Evolutionary conservation across 805 yeast genomes (phyloP).

Genomic region (Lipomyces orientalis): DNA sequence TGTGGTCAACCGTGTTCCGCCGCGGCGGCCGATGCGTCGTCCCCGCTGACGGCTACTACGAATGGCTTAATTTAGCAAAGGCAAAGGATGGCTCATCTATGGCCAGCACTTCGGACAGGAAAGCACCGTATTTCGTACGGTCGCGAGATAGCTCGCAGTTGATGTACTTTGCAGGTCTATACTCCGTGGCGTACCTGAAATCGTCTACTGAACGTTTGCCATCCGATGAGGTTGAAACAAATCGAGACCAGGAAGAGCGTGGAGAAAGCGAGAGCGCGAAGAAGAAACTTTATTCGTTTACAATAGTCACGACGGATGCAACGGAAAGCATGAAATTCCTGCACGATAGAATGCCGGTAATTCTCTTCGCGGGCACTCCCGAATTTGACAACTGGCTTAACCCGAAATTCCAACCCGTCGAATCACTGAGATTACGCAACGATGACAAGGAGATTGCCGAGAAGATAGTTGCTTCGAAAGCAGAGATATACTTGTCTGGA

Average conservation of each 20-base stretch:
- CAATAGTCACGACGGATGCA: slow-evolving; percentile 74
- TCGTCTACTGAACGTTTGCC: slow-evolving; percentile 30
- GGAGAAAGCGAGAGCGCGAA: background rate
- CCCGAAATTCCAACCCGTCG: slow-evolving; percentile 51
- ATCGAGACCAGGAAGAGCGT: slow-evolving; percentile 3
- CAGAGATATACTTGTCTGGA: slow-evolving; percentile 33
- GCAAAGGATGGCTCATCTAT: slow-evolving; percentile 52
- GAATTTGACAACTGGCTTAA: slow-evolving; percentile 71
- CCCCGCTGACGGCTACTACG: slow-evolving; percentile 84
- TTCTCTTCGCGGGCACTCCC: slow-evolving; percentile 60
- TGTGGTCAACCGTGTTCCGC: slow-evolving; percentile 63
- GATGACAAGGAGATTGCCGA: slow-evolving; percentile 15
- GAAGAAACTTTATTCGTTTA: slow-evolving; percentile 24
- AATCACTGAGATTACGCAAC: slow-evolving; percentile 56
- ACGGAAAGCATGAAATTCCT: slow-evolving; percentile 66
- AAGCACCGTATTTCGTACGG: slow-evolving; percentile 68
- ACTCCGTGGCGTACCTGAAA: slow-evolving; percentile 40
- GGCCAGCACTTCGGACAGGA: slow-evolving; percentile 36
- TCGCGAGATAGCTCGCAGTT: slow-evolving; percentile 56
- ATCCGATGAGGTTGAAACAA: background rate
- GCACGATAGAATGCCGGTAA: slow-evolving; percentile 79
- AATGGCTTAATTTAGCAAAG: slow-evolving; percentile 59
- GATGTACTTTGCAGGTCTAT: slow-evolving; percentile 71
- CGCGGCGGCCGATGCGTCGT: slow-evolving; percentile 66
- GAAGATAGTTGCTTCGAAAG: slow-evolving; percentile 12